Evolutionary conservation across 768 basidiomycete species (phyloP).

Genomic region (Tricholoma sp.): DNA sequence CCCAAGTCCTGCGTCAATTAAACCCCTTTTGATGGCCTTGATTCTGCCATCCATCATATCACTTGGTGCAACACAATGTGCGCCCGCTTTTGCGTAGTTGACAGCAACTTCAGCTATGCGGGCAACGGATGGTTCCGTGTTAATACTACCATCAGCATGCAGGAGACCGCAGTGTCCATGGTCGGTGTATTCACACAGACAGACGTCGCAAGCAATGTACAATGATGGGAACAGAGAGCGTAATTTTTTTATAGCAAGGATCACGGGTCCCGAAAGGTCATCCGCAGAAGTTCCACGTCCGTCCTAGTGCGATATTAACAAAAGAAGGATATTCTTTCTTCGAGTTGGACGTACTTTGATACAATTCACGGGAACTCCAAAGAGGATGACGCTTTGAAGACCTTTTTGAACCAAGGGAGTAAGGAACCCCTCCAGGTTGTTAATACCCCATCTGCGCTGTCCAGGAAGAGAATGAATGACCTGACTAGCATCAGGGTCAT

Average conservation of each 20-base stretch:
- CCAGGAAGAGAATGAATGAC: constrained; percentile 77
- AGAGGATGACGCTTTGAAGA: constrained; percentile 86
- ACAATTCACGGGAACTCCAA: constrained; percentile 84
- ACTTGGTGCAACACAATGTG: constrained; percentile 96
- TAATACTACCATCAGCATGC: constrained; percentile 68
- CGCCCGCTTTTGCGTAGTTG: constrained; percentile 91
- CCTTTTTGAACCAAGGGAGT: constrained; percentile 88
- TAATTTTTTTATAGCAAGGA: constrained; percentile 82
- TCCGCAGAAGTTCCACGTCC: constrained; percentile 82
- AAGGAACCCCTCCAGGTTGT: constrained; percentile 83
- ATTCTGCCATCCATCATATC: constrained; percentile 99
- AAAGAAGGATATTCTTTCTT: not conserved
- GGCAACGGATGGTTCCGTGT: constrained; percentile 71
- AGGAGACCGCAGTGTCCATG: constrained; percentile 95
- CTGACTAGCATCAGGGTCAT: constrained; percentile 82
- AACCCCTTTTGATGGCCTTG: constrained; percentile 76
- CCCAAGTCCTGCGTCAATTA: constrained; percentile 80
- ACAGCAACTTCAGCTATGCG: constrained; percentile 92
- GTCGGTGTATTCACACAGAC: constrained; percentile 99
- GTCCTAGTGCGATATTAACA: constrained; percentile 47
- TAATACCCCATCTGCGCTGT: constrained; percentile 93
- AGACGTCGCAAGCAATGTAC: constrained; percentile 93
- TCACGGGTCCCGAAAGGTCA: constrained; percentile 86
- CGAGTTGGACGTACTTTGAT: constrained; percentile 49
- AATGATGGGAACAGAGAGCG: constrained; percentile 74